Base-by-base conservation (phyloP, 2,329 filamentous ascomycete species). In the Fusarium gaditjirri region DNA sequence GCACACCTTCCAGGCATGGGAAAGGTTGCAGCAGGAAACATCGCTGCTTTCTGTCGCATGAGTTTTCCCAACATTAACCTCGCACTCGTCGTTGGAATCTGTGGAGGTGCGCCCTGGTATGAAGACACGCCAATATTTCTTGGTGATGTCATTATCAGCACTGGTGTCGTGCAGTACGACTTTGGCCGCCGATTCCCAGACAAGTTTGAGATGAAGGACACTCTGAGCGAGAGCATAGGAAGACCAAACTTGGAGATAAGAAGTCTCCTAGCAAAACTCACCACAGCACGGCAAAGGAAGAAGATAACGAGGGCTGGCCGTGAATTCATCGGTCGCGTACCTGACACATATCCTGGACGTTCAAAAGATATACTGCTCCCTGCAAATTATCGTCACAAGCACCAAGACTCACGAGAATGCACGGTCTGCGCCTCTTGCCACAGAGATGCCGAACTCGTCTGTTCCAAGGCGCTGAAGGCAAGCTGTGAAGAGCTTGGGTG, bases 161-260 rank as follows among this genome's bases (percentile, higher is more conserved):
- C 29, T 16, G 64, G 47, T 4, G 54, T 64, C 8, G 27, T 64
- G 3, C 60, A 67, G 11, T 64, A 59, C 14, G 60, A 67, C 5
- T 33, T 64, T 16, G 64, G 65, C 8, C 27, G 61, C 4, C 64
- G 27, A 4, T 31, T 41, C 10, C 42, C 64, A 2, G 47, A 44
- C 6, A 19, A 21, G 1, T 67, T 50, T 16, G 38, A 43, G 6
- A 36, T n/a, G 5, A 67, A 67, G 13, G 27, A 25, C 21, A 55
- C 47, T 2, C 7, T 65, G 4, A 36, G 8, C 10, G 60, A 64
- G 2, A 43, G 35, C 2, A 16, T 42, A 0, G 64, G 64, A 10
- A 49, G 64, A 13, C 31, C 60, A 0, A 39, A 35, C 3, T 31
- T 33, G 1, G 64, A 67, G 7, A 43, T 67, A 8, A n/a, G 60